A percentile compares a stretch with the other conserved stretches of the same genome.
These are phyloP conservation scores for Colletotrichum sansevieriae DNA, from an alignment of 2,329 filamentous ascomycete species.

Conservation along the genomic window DNA sequence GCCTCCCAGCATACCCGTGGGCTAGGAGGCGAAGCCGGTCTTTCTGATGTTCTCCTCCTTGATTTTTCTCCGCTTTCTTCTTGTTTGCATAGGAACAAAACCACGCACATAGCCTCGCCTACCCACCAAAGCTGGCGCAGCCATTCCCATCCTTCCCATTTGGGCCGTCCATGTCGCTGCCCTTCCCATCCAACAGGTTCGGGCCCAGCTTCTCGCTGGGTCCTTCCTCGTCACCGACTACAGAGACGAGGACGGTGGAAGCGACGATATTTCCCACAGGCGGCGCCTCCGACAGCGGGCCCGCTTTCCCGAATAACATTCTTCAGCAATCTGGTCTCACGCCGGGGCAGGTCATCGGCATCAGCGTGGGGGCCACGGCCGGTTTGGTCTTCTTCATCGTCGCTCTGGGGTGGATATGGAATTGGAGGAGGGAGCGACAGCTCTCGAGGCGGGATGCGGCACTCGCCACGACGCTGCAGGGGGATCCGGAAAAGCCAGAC, in stretches of 20 bases:
- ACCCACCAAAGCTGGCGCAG: slow-evolving; percentile 30
- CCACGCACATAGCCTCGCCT: background rate
- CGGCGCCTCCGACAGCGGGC: background rate
- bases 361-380: slow-evolving; percentile 35
- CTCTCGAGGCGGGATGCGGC: slow-evolving; percentile 20
- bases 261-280: slow-evolving; percentile 13
- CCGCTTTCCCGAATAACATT: slow-evolving; percentile 36
- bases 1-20: slow-evolving; percentile 28
- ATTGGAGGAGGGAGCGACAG: slow-evolving; percentile 25
- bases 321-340: slow-evolving; percentile 38
- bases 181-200: slow-evolving; percentile 37
- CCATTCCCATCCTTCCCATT: slow-evolving; percentile 22
- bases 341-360: slow-evolving; percentile 38
- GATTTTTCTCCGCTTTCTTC: background rate
- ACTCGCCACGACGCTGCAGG: slow-evolving; percentile 28
- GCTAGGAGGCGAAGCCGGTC: slow-evolving; percentile 23
- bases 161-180: slow-evolving; percentile 26
- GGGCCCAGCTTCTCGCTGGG: slow-evolving; percentile 35
- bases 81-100: slow-evolving; percentile 20
- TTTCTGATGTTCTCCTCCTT: slow-evolving; percentile 21
- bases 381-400: slow-evolving; percentile 38
- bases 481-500: slow-evolving; percentile 36
- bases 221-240: slow-evolving; percentile 23
- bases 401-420: slow-evolving; percentile 39
- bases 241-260: slow-evolving; percentile 26